These are phyloP conservation scores for Diphasiastrum complanatum DNA, from an alignment of 83 land plant species.

Conservation along the genomic window DNA sequence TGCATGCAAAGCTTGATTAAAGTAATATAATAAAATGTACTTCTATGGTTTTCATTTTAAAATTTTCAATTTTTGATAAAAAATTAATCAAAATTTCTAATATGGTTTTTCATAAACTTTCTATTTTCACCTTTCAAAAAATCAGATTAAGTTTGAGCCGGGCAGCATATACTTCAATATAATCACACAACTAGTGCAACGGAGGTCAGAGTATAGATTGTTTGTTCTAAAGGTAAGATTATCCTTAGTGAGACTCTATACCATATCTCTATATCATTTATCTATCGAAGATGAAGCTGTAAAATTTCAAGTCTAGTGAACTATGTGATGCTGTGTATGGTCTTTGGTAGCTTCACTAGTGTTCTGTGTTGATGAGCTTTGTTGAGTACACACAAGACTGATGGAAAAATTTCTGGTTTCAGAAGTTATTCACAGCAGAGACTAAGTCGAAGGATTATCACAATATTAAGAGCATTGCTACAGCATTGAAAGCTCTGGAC, in stretches of 20 bases:
- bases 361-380: neutral
- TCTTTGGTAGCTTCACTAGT: too few relatives aligned
- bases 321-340: too few relatives aligned
- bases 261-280: neutral
- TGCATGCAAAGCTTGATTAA: too few relatives aligned
- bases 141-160: conserved; percentile 26
- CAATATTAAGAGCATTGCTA: conserved; percentile 30
- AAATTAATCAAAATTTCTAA: too few relatives aligned
- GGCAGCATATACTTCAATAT: conserved; percentile 23
- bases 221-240: conserved; percentile 34
- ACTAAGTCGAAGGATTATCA: conserved; percentile 17
- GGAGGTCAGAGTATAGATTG: conserved; percentile 30
- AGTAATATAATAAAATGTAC: neutral
- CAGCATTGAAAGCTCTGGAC: conserved; percentile 27
- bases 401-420: conserved; percentile 3
- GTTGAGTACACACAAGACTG: neutral
- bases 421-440: conserved; percentile 34
- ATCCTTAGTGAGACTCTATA: neutral
- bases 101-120: neutral
- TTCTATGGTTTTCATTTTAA: too few relatives aligned
- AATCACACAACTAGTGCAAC: conserved; percentile 25
- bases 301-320: neutral
- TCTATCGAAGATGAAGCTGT: neutral
- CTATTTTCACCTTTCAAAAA: neutral
- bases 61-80: too few relatives aligned